Evolutionary conservation across 306 rosid species (phyloP).

Genomic region (Cucurbita maxima): DNA sequence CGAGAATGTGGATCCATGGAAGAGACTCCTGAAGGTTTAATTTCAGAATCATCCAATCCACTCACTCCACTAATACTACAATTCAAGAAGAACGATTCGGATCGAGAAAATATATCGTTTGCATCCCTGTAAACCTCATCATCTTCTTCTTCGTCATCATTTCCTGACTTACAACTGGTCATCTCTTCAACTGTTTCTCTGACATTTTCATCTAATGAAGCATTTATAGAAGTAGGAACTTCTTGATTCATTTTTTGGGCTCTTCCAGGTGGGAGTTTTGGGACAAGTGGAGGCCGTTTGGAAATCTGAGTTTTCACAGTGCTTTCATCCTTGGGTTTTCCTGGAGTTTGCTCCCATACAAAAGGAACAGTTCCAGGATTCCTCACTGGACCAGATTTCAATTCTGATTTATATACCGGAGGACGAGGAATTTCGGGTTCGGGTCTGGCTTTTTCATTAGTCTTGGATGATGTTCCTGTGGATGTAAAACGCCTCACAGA

Average conservation of each 20-base stretch:
- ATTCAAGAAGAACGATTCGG: conserved; percentile 56
- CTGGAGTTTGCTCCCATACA: conserved; percentile 75
- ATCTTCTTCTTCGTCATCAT: conserved; percentile 3
- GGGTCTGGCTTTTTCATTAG: conserved; percentile 21
- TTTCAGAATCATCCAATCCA: conserved; percentile 43
- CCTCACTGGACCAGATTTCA: conserved; percentile 67
- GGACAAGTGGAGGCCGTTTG: conserved; percentile 25
- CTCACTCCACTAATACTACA: conserved; percentile 63
- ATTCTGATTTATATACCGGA: conserved; percentile 55
- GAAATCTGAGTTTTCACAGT: conserved; percentile 7
- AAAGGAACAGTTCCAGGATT: conserved; percentile 74
- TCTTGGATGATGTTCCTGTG: conserved; percentile 19
- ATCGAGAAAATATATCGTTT: conserved; percentile 55
- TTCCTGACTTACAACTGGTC: conserved; percentile 8
- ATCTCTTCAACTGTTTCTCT: conserved; percentile 12
- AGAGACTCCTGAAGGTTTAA: conserved; percentile 26
- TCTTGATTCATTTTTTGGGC: conserved; percentile 23
- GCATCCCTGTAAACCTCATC: conserved; percentile 54
- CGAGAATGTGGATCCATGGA: conserved; percentile 37
- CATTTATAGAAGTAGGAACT: conserved; percentile 18
- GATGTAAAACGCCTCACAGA: conserved; percentile 72
- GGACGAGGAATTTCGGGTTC: conserved; percentile 32
- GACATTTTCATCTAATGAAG: conserved; percentile 8
- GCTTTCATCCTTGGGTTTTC: conserved; percentile 63
- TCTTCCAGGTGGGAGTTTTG: conserved; percentile 68